Percentiles rank a stretch among this genome's conserved stretches.
These are phyloP conservation scores for Meyerozyma carpophila DNA, from an alignment of 1,139 yeast species.

Conservation along the genomic window DNA sequence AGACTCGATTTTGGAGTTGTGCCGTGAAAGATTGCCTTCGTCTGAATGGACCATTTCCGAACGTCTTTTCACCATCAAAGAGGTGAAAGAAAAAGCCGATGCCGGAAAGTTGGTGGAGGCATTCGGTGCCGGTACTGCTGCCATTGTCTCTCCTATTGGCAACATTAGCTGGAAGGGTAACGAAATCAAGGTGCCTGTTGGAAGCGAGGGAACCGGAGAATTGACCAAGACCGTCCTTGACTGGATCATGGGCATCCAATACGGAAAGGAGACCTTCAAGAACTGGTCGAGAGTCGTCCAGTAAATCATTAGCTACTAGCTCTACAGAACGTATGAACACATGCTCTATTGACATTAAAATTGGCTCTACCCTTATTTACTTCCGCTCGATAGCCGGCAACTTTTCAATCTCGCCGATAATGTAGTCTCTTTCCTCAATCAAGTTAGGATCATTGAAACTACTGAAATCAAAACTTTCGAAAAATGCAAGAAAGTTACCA, in stretches of 20 bases:
- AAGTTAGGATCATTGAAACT: conserved; percentile 64
- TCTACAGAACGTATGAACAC: no score
- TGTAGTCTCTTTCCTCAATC: conserved; percentile 76
- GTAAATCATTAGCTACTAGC: conserved; percentile 5
- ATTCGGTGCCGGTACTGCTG: conserved; percentile 97
- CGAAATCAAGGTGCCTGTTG: conserved; percentile 69
- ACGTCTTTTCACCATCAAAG: conserved; percentile 75
- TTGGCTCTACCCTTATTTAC: neutral
- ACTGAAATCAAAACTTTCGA: conserved; percentile 60
- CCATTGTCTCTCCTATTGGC: conserved; percentile 89
- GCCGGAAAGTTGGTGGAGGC: conserved; percentile 89
- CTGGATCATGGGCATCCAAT: conserved; percentile 88
- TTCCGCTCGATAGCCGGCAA: conserved; percentile 36
- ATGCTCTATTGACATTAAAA: no score
- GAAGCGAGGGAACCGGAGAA: conserved; percentile 78
- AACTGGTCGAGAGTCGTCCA: conserved; percentile 51
- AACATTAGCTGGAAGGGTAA: conserved; percentile 76
- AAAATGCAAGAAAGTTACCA: conserved; percentile 65
- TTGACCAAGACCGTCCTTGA: conserved; percentile 68
- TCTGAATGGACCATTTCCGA: conserved; percentile 77
- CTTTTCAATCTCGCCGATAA: conserved; percentile 66
- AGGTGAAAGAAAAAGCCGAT: conserved; percentile 69
- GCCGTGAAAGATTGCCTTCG: conserved; percentile 66
- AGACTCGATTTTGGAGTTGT: conserved; percentile 75
- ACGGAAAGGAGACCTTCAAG: conserved; percentile 71